Conservation (phyloP, 805 yeast species). For the Sugiyamaella valdiviana region DNA sequence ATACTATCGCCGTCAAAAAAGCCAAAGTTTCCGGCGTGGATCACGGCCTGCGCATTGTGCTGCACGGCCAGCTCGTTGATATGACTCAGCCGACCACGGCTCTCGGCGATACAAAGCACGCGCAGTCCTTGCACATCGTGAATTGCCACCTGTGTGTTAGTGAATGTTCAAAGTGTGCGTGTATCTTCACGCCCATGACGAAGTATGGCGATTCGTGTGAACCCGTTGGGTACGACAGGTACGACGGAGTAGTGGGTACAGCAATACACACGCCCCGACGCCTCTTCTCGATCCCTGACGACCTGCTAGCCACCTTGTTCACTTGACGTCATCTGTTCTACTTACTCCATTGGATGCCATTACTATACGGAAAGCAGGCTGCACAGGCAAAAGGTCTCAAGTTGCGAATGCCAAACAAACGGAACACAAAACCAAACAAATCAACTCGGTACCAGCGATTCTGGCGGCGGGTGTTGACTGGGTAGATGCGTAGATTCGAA, state of each 20-base stretch:
- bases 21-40: slow-evolving; percentile 78
- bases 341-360: not conserved
- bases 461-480: too few species aligned
- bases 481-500: too few species aligned
- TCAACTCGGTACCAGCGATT: too few species aligned
- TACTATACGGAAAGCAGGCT: not conserved
- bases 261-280: too few species aligned
- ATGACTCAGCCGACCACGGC: slow-evolving; percentile 46
- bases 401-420: not conserved
- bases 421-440: not conserved
- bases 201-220: too few species aligned
- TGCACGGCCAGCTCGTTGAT: slow-evolving; percentile 45
- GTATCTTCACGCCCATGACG: too few species aligned
- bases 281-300: too few species aligned
- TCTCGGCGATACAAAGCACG: slow-evolving; percentile 48
- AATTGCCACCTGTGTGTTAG: not conserved
- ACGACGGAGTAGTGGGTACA: too few species aligned
- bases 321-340: too few species aligned
- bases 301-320: too few species aligned
- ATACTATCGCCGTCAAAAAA: slow-evolving; percentile 59
- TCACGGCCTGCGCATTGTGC: slow-evolving; percentile 45
- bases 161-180: not conserved
- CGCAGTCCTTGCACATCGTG: slow-evolving; percentile 25
- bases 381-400: not conserved
- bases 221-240: too few species aligned